Conservation (phyloP, 1,284 basidiomycete genomes). For the Cystobasidium sp. region DNA sequence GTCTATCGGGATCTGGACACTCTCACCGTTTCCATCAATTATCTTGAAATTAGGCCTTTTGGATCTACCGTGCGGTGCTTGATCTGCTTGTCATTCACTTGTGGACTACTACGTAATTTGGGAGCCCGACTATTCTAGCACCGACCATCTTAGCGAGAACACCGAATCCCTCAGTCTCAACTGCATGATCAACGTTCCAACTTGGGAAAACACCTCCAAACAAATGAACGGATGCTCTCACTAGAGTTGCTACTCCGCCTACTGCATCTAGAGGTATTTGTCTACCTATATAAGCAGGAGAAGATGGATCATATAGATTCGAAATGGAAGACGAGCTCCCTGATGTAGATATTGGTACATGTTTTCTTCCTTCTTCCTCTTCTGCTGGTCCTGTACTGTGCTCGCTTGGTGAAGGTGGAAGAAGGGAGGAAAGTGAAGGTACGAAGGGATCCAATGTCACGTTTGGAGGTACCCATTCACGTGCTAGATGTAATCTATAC, state of each 20-base stretch:
- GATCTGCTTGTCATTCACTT: not conserved
- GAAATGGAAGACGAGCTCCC: not conserved
- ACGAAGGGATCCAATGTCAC: slow-evolving; percentile 19
- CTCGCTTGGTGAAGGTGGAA: not conserved
- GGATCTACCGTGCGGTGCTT: no score
- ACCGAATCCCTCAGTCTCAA: slow-evolving; percentile 49
- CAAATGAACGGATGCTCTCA: slow-evolving; percentile 45
- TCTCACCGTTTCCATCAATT: no score
- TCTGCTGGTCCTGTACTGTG: not conserved
- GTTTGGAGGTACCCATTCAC: slow-evolving; percentile 33
- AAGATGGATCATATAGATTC: slow-evolving; percentile 43
- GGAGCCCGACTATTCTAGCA: slow-evolving; percentile 45
- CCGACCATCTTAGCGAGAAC: slow-evolving; percentile 42
- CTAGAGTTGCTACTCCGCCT: slow-evolving; percentile 48
- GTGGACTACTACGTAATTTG: slow-evolving; percentile 47
- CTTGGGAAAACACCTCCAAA: slow-evolving; percentile 47
- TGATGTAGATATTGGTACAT: not conserved
- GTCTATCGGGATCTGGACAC: no score
- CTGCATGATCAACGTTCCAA: slow-evolving; percentile 44
- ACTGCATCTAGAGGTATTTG: slow-evolving; percentile 43
- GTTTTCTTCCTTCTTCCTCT: not conserved
- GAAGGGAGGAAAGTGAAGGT: not conserved
- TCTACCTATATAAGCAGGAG: slow-evolving; percentile 43
- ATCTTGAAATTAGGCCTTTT: no score
- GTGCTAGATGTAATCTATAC: slow-evolving; percentile 38